Evolutionary conservation across 306 rosid species (phyloP).

Genomic region (Boehmeria nivea): DNA sequence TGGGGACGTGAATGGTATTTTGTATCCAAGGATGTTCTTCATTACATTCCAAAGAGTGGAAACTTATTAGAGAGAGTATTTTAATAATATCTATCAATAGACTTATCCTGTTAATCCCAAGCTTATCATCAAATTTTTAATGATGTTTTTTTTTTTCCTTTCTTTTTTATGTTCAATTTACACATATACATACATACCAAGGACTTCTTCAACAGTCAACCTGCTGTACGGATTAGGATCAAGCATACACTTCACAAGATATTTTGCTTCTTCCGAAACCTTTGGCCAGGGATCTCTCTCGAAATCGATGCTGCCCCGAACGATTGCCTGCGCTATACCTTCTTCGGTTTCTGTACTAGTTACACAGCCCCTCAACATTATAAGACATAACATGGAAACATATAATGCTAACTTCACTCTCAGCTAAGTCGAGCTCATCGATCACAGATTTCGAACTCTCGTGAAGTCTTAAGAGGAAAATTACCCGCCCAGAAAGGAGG

Average conservation of each 20-base stretch:
- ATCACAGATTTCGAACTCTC: not conserved
- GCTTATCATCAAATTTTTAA: no score
- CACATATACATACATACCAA: constrained; percentile 55
- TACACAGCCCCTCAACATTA: constrained; percentile 28
- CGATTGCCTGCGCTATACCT: constrained; percentile 87
- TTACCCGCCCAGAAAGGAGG: constrained; percentile 99
- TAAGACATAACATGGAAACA: no score
- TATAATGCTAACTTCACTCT: no score
- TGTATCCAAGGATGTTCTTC: constrained; percentile 84
- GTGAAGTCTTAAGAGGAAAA: not conserved
- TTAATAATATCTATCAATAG: no score
- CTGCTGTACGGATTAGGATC: constrained; percentile 76
- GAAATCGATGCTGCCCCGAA: constrained; percentile 56
- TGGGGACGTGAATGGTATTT: constrained; percentile 43
- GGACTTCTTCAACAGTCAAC: constrained; percentile 69
- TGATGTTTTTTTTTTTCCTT: no score
- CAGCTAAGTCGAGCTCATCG: not conserved
- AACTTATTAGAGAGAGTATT: not conserved
- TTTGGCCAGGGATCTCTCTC: constrained; percentile 87
- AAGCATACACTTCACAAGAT: constrained; percentile 67
- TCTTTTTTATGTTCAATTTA: no score
- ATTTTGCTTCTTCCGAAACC: constrained; percentile 81
- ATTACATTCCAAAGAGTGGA: constrained; percentile 6
- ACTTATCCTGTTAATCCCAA: no score
- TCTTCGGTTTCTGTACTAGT: constrained; percentile 74